Evolutionary conservation across 2,329 filamentous ascomycete genomes (phyloP).

Genomic region (Ceratocystis papillata): DNA sequence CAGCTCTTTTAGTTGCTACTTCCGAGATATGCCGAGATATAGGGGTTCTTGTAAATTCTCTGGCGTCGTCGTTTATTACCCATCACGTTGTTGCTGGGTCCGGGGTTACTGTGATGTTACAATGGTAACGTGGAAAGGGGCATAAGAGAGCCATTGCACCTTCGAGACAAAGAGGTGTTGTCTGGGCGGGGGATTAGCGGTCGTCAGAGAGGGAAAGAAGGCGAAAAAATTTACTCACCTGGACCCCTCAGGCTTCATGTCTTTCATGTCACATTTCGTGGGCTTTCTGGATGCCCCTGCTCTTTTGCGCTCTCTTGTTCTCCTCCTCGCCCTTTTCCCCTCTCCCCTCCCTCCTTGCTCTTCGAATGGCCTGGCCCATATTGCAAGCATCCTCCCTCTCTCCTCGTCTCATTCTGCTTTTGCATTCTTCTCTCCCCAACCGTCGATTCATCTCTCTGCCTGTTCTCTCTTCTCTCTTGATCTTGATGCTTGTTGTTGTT

Average conservation of each 20-base stretch:
- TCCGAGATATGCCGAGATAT: not conserved
- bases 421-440: not conserved
- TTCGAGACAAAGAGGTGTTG: not conserved
- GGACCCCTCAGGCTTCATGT: not conserved
- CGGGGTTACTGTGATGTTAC: not conserved
- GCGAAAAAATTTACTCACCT: not conserved
- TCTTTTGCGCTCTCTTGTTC: not conserved
- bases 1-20: not conserved
- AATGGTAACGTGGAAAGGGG: not conserved
- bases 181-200: not conserved
- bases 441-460: not conserved
- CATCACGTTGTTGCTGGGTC: not conserved
- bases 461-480: not conserved
- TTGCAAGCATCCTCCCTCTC: not conserved
- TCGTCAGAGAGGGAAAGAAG: not conserved
- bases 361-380: not conserved
- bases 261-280: no score
- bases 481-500: not conserved
- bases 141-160: not conserved
- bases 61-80: not conserved
- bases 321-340: not conserved
- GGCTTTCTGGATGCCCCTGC: no score
- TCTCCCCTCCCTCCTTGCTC: not conserved
- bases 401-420: not conserved
- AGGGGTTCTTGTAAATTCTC: not conserved